Percentiles rank a stretch among this genome's conserved stretches.
These are phyloP conservation scores for Hyphopichia wangnamkhiaoensis DNA, from an alignment of 1,139 yeast genomes.

Conservation along the genomic window DNA sequence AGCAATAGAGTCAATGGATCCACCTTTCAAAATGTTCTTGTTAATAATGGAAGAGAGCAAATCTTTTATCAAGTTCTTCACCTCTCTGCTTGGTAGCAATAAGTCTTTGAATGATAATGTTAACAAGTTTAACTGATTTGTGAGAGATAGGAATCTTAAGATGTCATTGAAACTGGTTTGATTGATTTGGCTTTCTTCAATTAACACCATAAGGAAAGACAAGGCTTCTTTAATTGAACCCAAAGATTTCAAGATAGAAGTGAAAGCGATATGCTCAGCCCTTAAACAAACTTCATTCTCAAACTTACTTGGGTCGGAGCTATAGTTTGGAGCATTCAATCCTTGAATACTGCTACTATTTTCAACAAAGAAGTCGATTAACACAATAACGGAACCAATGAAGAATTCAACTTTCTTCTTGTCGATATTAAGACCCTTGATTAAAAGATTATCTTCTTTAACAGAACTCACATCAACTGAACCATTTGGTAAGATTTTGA, in stretches of 20 bases:
- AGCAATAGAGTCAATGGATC: conserved; percentile 88
- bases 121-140: conserved; percentile 68
- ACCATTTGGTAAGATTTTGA: conserved; percentile 43
- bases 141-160: conserved; percentile 65
- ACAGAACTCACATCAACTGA: conserved; percentile 42
- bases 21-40: conserved; percentile 87
- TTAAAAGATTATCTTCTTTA: conserved; percentile 47
- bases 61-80: conserved; percentile 78
- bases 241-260: conserved; percentile 73
- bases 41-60: conserved; percentile 86
- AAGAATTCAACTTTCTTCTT: conserved; percentile 63
- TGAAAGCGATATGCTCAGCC: conserved; percentile 89
- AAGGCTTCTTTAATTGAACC: conserved; percentile 85
- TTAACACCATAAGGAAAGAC: conserved; percentile 78
- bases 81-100: conserved; percentile 63
- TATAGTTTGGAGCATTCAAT: conserved; percentile 50
- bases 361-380: conserved; percentile 58
- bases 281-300: conserved; percentile 73
- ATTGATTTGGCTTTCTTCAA: conserved; percentile 67
- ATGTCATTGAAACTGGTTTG: conserved; percentile 56
- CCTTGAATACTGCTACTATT: conserved; percentile 67
- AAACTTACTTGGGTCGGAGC: conserved; percentile 49
- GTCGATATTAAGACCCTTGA: conserved; percentile 49
- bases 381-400: conserved; percentile 63
- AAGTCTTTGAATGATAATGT: conserved; percentile 72